A percentile compares a stretch with the other conserved stretches of the same genome.
Conservation (phyloP, 345 rosid species). For the Litchi chinensis region DNA sequence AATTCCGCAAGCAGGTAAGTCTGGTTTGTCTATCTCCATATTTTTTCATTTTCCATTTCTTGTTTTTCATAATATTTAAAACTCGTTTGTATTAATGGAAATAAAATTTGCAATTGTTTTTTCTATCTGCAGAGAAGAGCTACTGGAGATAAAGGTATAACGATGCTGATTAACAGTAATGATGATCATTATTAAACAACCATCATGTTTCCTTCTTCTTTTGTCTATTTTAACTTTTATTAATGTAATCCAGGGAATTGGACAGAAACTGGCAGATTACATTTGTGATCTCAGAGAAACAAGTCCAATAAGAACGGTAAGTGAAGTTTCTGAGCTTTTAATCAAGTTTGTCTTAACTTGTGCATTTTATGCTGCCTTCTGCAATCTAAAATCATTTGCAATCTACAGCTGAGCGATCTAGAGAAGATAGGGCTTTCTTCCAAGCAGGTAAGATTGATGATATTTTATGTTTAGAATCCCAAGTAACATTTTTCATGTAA, state of each 20-base stretch:
- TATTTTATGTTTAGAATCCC: neutral
- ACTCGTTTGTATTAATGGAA: constrained; percentile 9
- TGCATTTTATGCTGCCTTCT: neutral
- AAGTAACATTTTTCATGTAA: neutral
- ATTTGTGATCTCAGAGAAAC: constrained; percentile 66
- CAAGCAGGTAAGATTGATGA: constrained; percentile 48
- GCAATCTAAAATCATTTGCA: neutral
- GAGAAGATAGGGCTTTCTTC: constrained; percentile 91
- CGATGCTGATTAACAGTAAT: neutral
- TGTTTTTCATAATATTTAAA: neutral
- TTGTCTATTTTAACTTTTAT: neutral
- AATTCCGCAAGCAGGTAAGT: constrained; percentile 77
- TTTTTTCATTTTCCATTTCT: neutral
- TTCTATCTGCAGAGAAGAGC: constrained; percentile 65
- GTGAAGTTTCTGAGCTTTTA: neutral
- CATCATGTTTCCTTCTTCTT: neutral
- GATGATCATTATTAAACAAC: neutral
- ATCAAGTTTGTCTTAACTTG: neutral
- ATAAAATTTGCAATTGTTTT: constrained; percentile 16
- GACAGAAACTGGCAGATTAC: constrained; percentile 74
- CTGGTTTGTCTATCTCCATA: neutral
- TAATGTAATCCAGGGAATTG: constrained; percentile 63
- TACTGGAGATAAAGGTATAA: constrained; percentile 70
- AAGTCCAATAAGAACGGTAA: constrained; percentile 70
- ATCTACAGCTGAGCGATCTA: constrained; percentile 62